Conservation (phyloP, 2,329 filamentous ascomycete genomes). For the Periconia macrospinosa region DNA sequence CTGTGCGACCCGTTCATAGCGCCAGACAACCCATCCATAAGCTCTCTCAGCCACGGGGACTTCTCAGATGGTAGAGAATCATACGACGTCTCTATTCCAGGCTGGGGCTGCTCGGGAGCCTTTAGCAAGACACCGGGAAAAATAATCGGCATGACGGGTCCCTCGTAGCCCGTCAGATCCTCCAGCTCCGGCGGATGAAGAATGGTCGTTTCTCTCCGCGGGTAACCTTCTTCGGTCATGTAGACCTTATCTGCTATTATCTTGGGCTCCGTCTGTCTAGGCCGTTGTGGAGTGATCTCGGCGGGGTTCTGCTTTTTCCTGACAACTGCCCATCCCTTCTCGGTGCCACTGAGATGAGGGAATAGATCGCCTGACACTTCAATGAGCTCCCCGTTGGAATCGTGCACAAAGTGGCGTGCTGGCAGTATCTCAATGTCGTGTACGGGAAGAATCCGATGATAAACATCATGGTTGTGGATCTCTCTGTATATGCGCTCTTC, state of each 20-base stretch:
- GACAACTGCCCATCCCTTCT: constrained; percentile 33
- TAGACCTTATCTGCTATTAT: constrained; percentile 46
- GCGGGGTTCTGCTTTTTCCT: constrained; percentile 17
- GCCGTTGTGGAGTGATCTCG: constrained; percentile 2
- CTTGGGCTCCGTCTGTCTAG: constrained; percentile 24
- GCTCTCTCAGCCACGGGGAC: neutral
- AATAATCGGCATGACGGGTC: constrained; percentile 30
- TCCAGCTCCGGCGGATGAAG: constrained; percentile 50
- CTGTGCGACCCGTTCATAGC: neutral
- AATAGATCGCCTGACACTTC: constrained; percentile 52
- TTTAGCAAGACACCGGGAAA: constrained; percentile 22
- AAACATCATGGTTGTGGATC: constrained; percentile 57
- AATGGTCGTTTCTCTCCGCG: constrained; percentile 49
- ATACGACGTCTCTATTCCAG: neutral
- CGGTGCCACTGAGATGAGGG: constrained; percentile 33
- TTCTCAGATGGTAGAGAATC: neutral
- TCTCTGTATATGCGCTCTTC: constrained; percentile 55
- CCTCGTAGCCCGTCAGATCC: constrained; percentile 28
- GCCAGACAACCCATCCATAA: neutral
- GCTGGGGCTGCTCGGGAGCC: neutral
- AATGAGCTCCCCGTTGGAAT: constrained; percentile 37
- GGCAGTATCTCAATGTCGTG: constrained; percentile 57
- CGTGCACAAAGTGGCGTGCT: constrained; percentile 54
- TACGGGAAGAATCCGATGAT: constrained; percentile 57
- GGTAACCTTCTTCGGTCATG: constrained; percentile 44